Conservation (phyloP, 768 basidiomycete species). For the Steccherinum ochraceum region DNA sequence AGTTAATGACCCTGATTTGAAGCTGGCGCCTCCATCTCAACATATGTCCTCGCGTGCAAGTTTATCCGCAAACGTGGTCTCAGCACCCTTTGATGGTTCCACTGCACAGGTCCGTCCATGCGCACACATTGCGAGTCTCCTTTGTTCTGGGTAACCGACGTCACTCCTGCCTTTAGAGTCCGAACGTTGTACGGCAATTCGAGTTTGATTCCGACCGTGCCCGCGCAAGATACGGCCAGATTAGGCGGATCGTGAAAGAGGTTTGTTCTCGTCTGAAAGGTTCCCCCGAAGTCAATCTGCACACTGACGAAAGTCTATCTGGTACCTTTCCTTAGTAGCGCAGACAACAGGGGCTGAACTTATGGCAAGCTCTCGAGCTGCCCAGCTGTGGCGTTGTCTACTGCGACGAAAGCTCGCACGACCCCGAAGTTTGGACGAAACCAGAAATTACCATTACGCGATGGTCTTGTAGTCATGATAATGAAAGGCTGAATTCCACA, state of each 20-base stretch:
- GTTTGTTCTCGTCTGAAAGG: neutral
- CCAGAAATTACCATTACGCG: no score
- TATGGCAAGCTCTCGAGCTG: conserved; percentile 10
- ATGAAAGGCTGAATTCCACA: neutral
- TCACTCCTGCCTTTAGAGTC: neutral
- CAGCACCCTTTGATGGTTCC: neutral
- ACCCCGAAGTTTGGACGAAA: no score
- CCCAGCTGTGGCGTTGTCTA: conserved; percentile 13
- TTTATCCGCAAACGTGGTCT: neutral
- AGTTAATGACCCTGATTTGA: neutral
- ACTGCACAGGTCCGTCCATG: neutral
- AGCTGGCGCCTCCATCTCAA: neutral
- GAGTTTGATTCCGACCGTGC: conserved; percentile 3
- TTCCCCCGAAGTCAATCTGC: neutral
- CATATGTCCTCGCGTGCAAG: neutral
- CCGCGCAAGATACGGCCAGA: conserved; percentile 2
- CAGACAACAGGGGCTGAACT: neutral
- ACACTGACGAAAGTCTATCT: neutral
- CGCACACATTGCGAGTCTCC: neutral
- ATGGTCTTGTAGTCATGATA: no score
- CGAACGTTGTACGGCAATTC: neutral
- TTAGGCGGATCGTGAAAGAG: conserved; percentile 3
- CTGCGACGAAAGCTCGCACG: neutral
- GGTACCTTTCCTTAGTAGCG: conserved; percentile 7
- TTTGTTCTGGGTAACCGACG: neutral